Percentiles rank a stretch among this genome's conserved stretches.
These are phyloP conservation scores for Pleoardoris graminearum DNA, from an alignment of 2,329 filamentous ascomycete species.

Conservation along the genomic window DNA sequence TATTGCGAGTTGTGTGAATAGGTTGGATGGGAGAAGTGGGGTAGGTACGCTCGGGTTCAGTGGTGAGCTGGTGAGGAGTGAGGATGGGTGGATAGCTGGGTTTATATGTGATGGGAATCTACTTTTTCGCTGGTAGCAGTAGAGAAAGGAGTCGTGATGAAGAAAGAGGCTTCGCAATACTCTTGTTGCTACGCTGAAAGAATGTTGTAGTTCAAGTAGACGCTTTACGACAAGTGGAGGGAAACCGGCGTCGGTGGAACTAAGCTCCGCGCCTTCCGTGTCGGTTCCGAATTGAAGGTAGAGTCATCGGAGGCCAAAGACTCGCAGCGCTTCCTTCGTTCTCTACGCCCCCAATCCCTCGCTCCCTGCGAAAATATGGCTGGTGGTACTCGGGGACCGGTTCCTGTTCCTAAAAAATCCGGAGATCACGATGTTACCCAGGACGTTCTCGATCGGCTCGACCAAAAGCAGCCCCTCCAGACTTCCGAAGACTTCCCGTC, in stretches of 20 bases:
- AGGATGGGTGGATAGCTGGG: no score
- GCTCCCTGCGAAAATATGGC: constrained; percentile 43
- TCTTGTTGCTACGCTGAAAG: no score
- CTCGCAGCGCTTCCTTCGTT: constrained; percentile 18
- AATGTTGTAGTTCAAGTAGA: no score
- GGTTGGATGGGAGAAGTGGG: no score
- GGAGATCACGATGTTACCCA: constrained; percentile 63
- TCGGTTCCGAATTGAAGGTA: constrained; percentile 7
- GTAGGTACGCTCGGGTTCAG: no score
- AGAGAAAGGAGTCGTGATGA: no score
- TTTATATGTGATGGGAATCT: no score
- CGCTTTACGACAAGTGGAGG: neutral
- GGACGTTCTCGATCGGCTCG: constrained; percentile 75
- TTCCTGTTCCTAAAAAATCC: constrained; percentile 49
- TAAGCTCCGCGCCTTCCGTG: constrained; percentile 11
- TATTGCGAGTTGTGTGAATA: no score
- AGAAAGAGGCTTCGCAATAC: no score
- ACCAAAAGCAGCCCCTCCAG: constrained; percentile 54
- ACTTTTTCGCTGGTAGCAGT: no score
- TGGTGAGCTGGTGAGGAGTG: no score
- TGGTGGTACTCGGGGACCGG: constrained; percentile 52
- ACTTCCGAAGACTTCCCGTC: constrained; percentile 56
- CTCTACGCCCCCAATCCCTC: constrained; percentile 17
- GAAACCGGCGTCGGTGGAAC: constrained; percentile 14
- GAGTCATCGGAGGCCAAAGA: constrained; percentile 16